Conservation (phyloP, 371 early-diverging fungal species). For the Syncephalastrum monosporum region DNA sequence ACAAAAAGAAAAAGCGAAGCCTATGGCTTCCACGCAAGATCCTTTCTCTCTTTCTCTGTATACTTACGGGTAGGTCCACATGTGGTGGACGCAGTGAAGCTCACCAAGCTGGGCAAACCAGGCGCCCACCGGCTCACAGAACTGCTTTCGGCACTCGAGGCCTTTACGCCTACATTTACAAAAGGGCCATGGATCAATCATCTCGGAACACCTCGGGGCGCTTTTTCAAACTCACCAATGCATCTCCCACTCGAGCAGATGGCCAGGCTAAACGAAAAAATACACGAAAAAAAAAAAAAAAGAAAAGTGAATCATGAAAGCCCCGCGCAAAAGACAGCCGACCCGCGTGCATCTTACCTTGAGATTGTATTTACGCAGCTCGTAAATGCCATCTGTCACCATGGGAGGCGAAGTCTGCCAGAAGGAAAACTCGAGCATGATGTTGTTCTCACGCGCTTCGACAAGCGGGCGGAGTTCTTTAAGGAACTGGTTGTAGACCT, state of each 20-base stretch:
- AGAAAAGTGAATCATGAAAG: not conserved
- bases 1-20: constrained; percentile 47
- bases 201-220: not conserved
- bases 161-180: constrained; percentile 60
- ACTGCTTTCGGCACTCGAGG: constrained; percentile 82
- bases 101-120: constrained; percentile 94
- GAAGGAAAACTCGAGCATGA: constrained; percentile 91
- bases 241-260: constrained; percentile 90
- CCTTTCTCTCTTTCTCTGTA: constrained; percentile 48
- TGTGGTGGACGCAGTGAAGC: constrained; percentile 89
- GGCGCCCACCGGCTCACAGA: constrained; percentile 90
- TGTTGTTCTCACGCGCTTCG: constrained; percentile 74
- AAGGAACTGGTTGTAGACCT: constrained; percentile 50
- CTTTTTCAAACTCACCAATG: constrained; percentile 56
- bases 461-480: constrained; percentile 70
- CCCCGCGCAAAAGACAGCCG: too few species aligned
- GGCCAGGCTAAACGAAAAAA: constrained; percentile 65
- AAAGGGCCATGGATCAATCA: not conserved
- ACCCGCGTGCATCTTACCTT: constrained; percentile 43
- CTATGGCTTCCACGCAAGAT: too few species aligned
- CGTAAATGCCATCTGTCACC: constrained; percentile 82
- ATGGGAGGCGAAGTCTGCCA: constrained; percentile 83
- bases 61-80: constrained; percentile 90
- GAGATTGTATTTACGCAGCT: constrained; percentile 84
- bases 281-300: not conserved